These are phyloP conservation scores for Picochlorum sp. DNA, from an alignment of 139 green algal genomes.

Conservation along the genomic window DNA sequence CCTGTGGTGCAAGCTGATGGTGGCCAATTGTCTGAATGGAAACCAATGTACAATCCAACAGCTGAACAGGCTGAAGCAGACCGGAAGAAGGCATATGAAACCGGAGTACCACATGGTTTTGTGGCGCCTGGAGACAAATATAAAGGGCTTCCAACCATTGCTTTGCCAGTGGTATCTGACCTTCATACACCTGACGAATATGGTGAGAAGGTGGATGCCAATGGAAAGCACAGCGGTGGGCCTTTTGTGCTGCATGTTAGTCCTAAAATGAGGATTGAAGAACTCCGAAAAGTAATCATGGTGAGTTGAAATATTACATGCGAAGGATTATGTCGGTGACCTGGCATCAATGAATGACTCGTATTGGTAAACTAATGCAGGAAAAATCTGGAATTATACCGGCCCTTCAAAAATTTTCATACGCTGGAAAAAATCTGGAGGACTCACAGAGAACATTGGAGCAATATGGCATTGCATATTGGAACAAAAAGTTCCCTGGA, in stretches of 20 bases:
- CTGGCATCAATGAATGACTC: neutral
- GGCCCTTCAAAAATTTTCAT: constrained; percentile 62
- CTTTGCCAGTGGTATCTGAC: constrained; percentile 56
- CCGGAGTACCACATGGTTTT: constrained; percentile 73
- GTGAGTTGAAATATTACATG: constrained; percentile 17
- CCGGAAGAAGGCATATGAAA: constrained; percentile 51
- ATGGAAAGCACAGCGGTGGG: constrained; percentile 59
- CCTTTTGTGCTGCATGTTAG: constrained; percentile 62
- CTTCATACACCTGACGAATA: constrained; percentile 76
- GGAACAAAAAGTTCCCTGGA: constrained; percentile 76
- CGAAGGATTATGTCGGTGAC: neutral
- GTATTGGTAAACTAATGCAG: constrained; percentile 25
- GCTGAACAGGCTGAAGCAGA: constrained; percentile 70
- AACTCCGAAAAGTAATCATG: constrained; percentile 60
- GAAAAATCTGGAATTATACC: constrained; percentile 69
- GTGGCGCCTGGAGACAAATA: constrained; percentile 51
- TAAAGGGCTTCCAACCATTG: constrained; percentile 46
- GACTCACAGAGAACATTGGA: constrained; percentile 81
- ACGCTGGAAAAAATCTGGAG: constrained; percentile 70
- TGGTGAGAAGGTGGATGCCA: constrained; percentile 31
- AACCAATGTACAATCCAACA: constrained; percentile 70
- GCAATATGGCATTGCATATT: constrained; percentile 82
- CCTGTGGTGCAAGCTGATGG: constrained; percentile 72
- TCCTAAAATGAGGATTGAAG: constrained; percentile 66
- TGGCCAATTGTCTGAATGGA: constrained; percentile 82